Evolutionary conservation across 345 rosid species (phyloP).

Genomic region (Citropsis articulata): DNA sequence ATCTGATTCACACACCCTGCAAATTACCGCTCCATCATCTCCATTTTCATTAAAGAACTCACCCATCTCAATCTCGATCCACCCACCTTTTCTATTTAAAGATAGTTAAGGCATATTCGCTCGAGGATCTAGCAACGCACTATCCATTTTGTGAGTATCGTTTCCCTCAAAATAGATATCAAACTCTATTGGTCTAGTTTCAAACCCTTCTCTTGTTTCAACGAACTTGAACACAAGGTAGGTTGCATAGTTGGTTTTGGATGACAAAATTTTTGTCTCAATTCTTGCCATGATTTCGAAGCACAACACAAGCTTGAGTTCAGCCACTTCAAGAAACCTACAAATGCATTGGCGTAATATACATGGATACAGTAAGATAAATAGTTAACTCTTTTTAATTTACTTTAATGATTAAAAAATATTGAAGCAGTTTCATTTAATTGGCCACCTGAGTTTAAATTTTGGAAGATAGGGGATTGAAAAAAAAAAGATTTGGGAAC

Average conservation of each 20-base stretch:
- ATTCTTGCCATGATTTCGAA: neutral
- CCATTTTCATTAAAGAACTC: neutral
- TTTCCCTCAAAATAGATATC: neutral
- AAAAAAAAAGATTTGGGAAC: too few species aligned
- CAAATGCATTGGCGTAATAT: neutral
- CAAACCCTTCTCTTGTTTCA: neutral
- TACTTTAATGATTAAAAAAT: too few species aligned
- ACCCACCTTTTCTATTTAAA: neutral
- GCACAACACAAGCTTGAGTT: neutral
- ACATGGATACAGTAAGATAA: too few species aligned
- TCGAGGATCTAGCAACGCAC: neutral
- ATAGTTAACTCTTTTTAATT: too few species aligned
- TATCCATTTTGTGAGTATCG: neutral
- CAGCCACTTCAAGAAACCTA: neutral
- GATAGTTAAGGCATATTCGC: neutral
- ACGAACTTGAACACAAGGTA: neutral
- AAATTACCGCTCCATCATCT: neutral
- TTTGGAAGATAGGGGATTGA: too few species aligned
- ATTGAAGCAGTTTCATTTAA: too few species aligned
- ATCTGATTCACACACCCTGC: neutral
- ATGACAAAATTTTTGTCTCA: neutral
- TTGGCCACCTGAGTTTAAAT: too few species aligned
- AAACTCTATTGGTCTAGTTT: neutral
- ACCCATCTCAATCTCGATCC: neutral
- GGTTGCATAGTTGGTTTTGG: neutral